Evolutionary conservation across 2,329 filamentous ascomycete species (phyloP), one percentile per base, ranked within the genome.

Genomic region (Massarina eburnea): DNA sequence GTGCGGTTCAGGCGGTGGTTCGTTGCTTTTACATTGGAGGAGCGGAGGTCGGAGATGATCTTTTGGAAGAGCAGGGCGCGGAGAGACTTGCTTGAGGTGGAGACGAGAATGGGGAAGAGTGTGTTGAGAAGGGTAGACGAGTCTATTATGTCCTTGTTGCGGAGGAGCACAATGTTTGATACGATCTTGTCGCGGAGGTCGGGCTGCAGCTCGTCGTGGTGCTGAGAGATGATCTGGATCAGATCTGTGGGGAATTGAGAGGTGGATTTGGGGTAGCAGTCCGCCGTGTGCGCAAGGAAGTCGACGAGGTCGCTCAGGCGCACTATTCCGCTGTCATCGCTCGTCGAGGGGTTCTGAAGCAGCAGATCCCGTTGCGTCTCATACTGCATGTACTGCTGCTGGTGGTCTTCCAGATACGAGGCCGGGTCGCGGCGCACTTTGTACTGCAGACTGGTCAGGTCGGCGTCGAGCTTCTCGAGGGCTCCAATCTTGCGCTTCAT

Each of bases 131-230:
- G 80, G 8, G 76, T 69, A 35, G 84, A 80, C 19, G 91, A 96
- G 68, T 96, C 88, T 54, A 99, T 85, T 35, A 96, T 81, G 4
- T 96, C 91, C 72, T 99, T 99, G 68, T 91, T 89, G 47, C 89
- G 81, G 52, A 99, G 73, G 39, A 99, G 76, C 21, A 95, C 88
- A 59, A 99, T 75, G 67, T 89, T 95, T 39, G 89, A 89, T 1
- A 97, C 92, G 46, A 97, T 83, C 80, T 97, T 97, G 71, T 97
- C 94, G 29, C 94, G 81, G 59, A 99, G 72, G 52, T 97, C 91
- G 3, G 84, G 79, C 61, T 95, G 88, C 24, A 99, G 78, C 3
- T 85, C 80, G 36, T 86, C 82, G 77, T 97, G 92, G 66, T 97
- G 90, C 57, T 86, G 78, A 38, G 83, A 83, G 37, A 99, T 74